Evolutionary conservation across 257 asterid genomes (phyloP).

Genomic region (Capsicum rhomboideum): DNA sequence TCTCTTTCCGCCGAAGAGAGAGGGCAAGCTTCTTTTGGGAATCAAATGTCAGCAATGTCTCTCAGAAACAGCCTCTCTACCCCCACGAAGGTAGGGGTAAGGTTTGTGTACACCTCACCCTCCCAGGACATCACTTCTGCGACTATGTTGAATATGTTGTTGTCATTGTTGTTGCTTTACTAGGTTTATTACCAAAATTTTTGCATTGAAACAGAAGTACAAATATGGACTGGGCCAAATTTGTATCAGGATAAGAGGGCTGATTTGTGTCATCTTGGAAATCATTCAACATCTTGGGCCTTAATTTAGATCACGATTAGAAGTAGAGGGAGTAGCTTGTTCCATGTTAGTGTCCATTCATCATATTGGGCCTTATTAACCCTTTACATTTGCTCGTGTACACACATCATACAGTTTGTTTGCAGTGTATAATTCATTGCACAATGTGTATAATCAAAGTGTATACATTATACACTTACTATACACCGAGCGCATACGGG

Average conservation of each 20-base stretch:
- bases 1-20: slow-evolving; percentile 39
- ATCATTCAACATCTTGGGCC: neutral
- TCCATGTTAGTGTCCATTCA: neutral
- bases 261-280: neutral
- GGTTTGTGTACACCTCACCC: neutral
- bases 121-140: too few relatives aligned
- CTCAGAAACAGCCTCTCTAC: too few relatives aligned
- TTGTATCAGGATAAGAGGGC: neutral
- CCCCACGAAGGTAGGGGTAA: too few relatives aligned
- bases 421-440: too few relatives aligned
- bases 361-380: neutral
- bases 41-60: slow-evolving; percentile 26
- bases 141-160: neutral
- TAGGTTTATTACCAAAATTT: neutral
- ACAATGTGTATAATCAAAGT: neutral
- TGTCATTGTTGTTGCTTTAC: neutral
- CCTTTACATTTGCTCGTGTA: neutral
- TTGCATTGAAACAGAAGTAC: neutral
- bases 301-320: neutral
- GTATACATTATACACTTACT: neutral
- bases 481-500: too few relatives aligned
- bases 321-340: neutral
- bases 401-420: too few relatives aligned
- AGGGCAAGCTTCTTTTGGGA: slow-evolving; percentile 31
- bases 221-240: neutral